phyloP scores from a whole-genome alignment of 495 filamentous ascomycete genomes.

The Trichoderma orchidacearum region DNA sequence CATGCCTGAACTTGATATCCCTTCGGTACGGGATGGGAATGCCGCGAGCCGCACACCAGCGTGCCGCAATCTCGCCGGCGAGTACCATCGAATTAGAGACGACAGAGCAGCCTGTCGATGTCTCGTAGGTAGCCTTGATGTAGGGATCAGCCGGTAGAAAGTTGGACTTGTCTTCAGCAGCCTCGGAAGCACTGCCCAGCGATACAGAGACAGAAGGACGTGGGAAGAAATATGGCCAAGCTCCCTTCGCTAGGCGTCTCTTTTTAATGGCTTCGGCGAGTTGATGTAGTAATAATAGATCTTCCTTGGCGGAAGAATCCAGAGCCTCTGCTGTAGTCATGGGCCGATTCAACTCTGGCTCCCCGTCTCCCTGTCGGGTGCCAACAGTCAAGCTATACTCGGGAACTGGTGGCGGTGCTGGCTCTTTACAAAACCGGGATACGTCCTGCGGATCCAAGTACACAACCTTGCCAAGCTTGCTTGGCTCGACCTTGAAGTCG shows the following conservation, averaged over 20 bases:
- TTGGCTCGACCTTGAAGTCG: conserved; percentile 58
- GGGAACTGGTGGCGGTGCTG: not conserved
- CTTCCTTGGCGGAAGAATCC: conserved; percentile 12
- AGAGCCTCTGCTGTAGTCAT: conserved; percentile 22
- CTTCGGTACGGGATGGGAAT: conserved; percentile 73
- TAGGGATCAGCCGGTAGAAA: conserved; percentile 21
- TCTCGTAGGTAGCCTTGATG: conserved; percentile 21
- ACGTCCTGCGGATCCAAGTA: conserved; percentile 25
- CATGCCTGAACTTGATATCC: conserved; percentile 42
- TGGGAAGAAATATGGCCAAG: conserved; percentile 20
- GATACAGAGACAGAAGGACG: conserved; percentile 11
- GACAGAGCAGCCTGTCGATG: conserved; percentile 10
- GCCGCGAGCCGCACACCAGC: conserved; percentile 58
- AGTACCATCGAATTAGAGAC: conserved; percentile 56
- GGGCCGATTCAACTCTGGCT: conserved; percentile 6
- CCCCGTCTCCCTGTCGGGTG: not conserved
- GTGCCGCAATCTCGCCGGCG: conserved; percentile 56
- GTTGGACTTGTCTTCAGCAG: conserved; percentile 7
- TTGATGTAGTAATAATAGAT: conserved; percentile 18
- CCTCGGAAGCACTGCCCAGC: not conserved
- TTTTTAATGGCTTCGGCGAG: conserved; percentile 22
- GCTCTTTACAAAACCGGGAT: not conserved
- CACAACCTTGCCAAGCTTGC: conserved; percentile 56
- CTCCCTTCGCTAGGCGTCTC: conserved; percentile 20
- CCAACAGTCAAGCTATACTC: conserved; percentile 17